Evolutionary conservation across 208 protist genomes (phyloP).

Genomic region (Acanthamoeba triangularis): DNA sequence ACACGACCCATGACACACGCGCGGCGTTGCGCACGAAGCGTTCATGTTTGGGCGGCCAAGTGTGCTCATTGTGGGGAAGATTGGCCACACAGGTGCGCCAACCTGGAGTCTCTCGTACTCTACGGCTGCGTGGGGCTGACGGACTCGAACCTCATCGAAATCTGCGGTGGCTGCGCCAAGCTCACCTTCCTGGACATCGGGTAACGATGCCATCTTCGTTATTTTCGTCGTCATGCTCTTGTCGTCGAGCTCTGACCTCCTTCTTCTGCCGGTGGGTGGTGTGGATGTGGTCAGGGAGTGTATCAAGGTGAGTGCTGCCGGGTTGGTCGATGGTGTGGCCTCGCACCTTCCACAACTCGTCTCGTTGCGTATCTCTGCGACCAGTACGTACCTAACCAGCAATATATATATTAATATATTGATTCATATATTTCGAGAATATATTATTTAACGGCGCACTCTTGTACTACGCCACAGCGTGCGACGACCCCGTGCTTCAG

Average conservation of each 20-base stretch:
- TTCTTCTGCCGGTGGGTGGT: not conserved
- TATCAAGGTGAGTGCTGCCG: not conserved
- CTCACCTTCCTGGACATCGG: not conserved
- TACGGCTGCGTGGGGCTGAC: not conserved
- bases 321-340: not conserved
- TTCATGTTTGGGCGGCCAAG: not conserved
- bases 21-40: too few relatives aligned
- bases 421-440: too few relatives aligned
- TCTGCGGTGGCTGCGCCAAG: not conserved
- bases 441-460: too few relatives aligned
- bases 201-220: not conserved
- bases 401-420: too few relatives aligned
- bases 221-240: too few relatives aligned
- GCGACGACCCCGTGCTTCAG: not conserved
- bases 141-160: not conserved
- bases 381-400: too few relatives aligned
- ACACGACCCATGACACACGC: too few relatives aligned
- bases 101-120: not conserved
- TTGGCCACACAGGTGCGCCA: not conserved
- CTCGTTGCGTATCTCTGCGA: not conserved
- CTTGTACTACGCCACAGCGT: not conserved
- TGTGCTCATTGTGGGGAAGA: not conserved
- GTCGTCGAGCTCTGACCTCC: not conserved
- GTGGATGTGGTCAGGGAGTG: not conserved
- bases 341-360: not conserved